Percentiles rank a stretch among this genome's conserved stretches.
phyloP scores from a whole-genome alignment of 2,329 filamentous ascomycete species.

The Alternaria tenuissima region DNA sequence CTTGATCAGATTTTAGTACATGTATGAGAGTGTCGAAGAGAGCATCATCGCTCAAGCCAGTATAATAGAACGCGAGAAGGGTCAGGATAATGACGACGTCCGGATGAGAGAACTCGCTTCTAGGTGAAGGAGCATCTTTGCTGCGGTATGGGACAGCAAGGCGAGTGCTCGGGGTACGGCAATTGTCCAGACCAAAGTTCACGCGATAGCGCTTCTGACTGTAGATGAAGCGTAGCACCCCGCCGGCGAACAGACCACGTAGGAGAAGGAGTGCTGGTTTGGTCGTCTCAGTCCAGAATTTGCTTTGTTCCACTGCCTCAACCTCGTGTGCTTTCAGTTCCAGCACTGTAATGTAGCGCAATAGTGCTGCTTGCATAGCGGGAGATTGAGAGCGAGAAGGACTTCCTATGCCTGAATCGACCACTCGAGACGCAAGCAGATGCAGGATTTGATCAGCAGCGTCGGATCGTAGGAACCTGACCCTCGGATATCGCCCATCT shows the following conservation, averaged over 20 bases:
- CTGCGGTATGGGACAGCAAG: constrained; percentile 68
- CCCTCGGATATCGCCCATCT: constrained; percentile 57
- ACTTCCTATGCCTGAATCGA: constrained; percentile 57
- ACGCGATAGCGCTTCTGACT: constrained; percentile 70
- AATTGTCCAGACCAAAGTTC: constrained; percentile 66
- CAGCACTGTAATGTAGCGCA: constrained; percentile 56
- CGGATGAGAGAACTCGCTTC: constrained; percentile 73
- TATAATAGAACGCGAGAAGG: constrained; percentile 72
- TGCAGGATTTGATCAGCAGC: constrained; percentile 41
- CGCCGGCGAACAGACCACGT: constrained; percentile 64
- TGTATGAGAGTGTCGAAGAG: constrained; percentile 59
- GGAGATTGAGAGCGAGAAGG: constrained; percentile 52
- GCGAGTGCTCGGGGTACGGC: constrained; percentile 61
- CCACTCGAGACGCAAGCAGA: constrained; percentile 50
- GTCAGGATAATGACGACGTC: constrained; percentile 73
- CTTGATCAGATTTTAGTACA: constrained; percentile 62
- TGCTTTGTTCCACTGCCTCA: constrained; percentile 15
- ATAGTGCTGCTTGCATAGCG: constrained; percentile 44
- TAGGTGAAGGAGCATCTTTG: constrained; percentile 69
- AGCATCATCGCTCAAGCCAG: constrained; percentile 62
- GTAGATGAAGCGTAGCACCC: constrained; percentile 64
- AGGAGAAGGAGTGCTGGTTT: constrained; percentile 57
- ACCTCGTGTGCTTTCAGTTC: constrained; percentile 45
- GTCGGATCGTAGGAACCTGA: constrained; percentile 58
- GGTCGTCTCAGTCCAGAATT: constrained; percentile 51